A percentile compares a stretch with the other conserved stretches of the same genome.
phyloP scores from a whole-genome alignment of 2,329 filamentous ascomycete species.

The Aspergillus melleus region DNA sequence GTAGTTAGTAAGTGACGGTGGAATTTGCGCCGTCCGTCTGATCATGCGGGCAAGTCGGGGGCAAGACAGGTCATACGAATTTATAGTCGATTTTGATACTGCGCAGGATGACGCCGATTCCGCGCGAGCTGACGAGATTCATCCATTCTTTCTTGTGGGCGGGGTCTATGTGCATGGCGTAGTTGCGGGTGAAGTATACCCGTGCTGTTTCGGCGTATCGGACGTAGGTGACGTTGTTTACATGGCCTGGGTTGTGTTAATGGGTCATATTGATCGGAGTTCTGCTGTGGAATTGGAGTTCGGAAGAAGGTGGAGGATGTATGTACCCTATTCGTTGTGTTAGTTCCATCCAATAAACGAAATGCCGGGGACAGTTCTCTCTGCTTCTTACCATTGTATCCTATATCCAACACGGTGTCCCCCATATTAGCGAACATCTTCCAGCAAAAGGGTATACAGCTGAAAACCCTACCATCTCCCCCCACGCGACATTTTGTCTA shows the following conservation, averaged over 20 bases:
- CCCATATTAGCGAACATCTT: constrained; percentile 19
- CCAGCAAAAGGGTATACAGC: neutral
- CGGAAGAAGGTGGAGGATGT: neutral
- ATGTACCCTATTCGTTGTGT: constrained; percentile 27
- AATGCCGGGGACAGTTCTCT: neutral
- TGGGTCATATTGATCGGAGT: neutral
- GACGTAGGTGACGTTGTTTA: constrained; percentile 84
- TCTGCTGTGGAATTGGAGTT: neutral
- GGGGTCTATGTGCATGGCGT: constrained; percentile 63
- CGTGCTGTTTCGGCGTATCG: constrained; percentile 80
- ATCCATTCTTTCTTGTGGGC: constrained; percentile 64
- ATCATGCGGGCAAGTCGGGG: constrained; percentile 15
- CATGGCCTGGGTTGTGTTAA: constrained; percentile 59
- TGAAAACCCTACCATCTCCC: constrained; percentile 67
- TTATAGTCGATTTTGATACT: constrained; percentile 84
- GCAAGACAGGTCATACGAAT: constrained; percentile 60
- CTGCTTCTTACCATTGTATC: constrained; percentile 47
- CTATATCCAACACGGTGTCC: constrained; percentile 25
- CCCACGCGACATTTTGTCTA: constrained; percentile 72
- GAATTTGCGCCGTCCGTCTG: neutral
- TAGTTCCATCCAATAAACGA: neutral
- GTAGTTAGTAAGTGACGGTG: constrained; percentile 11
- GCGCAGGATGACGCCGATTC: constrained; percentile 72
- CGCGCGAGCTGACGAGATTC: constrained; percentile 65
- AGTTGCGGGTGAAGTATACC: constrained; percentile 74